Percentiles rank a stretch among this genome's conserved stretches.
These are phyloP conservation scores for Gracilaria caudata DNA, from an alignment of 23 red algal genomes.

Conservation along the genomic window DNA sequence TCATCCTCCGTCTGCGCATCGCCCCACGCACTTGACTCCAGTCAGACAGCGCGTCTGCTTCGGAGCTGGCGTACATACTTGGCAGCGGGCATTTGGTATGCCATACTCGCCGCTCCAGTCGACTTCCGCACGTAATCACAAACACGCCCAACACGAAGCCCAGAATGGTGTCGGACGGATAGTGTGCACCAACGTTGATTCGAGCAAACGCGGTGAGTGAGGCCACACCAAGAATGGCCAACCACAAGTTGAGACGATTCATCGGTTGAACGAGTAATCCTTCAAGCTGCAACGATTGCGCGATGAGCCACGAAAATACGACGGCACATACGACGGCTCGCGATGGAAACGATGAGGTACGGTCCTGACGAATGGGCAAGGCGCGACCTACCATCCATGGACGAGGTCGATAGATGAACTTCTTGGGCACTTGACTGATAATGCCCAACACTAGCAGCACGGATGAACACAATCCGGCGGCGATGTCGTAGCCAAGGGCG, in stretches of 20 bases:
- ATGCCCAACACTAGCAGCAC: conserved; percentile 70
- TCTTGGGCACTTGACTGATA: conserved; percentile 83
- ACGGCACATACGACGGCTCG: conserved; percentile 77
- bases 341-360: conserved; percentile 78
- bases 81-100: conserved; percentile 15
- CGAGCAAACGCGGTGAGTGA: conserved; percentile 67
- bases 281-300: conserved; percentile 30
- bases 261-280: neutral
- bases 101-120: conserved; percentile 37
- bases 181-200: conserved; percentile 83
- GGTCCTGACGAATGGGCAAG: conserved; percentile 64
- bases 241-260: conserved; percentile 12
- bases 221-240: conserved; percentile 29
- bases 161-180: conserved; percentile 79
- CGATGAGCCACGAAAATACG: conserved; percentile 79
- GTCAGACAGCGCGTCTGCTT: neutral
- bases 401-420: conserved; percentile 81
- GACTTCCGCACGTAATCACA: conserved; percentile 46
- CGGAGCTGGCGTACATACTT: neutral
- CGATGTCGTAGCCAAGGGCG: conserved; percentile 72
- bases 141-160: conserved; percentile 68
- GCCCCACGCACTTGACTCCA: neutral
- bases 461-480: conserved; percentile 56
- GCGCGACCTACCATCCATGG: conserved; percentile 86
- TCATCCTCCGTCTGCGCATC: neutral